phyloP scores from a whole-genome alignment of 371 early-diverging fungal genomes.

The Apophysomyces ossiformis region DNA sequence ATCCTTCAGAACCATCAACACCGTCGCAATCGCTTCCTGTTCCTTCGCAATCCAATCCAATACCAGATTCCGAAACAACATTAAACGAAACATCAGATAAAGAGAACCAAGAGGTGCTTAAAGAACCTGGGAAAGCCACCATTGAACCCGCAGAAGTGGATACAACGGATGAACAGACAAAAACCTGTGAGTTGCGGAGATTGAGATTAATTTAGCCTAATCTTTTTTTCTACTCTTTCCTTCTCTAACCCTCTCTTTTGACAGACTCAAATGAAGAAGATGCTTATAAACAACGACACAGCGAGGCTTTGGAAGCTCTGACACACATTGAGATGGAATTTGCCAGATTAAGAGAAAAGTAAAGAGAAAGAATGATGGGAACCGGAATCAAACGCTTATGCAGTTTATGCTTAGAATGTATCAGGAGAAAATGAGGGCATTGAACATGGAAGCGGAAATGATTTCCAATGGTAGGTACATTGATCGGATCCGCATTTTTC shows the following conservation, averaged over 20 bases:
- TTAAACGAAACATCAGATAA: conserved; percentile 2
- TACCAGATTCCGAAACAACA: conserved; percentile 17
- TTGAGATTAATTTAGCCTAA: not conserved
- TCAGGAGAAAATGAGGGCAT: conserved; percentile 35
- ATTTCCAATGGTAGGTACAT: conserved; percentile 29
- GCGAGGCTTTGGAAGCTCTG: conserved; percentile 38
- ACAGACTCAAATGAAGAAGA: not conserved
- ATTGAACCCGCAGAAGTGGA: not conserved
- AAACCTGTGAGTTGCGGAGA: not conserved
- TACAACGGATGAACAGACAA: not conserved
- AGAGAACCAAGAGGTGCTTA: conserved; percentile 18
- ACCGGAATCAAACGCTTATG: not conserved
- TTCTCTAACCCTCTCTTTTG: not conserved
- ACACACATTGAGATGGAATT: conserved; percentile 44
- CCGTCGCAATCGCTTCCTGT: too few relatives aligned
- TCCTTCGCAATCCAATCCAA: conserved; percentile 14
- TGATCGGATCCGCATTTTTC: not conserved
- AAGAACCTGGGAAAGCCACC: conserved; percentile 11
- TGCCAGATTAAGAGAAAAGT: conserved; percentile 43
- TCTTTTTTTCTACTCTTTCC: not conserved
- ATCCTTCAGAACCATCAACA: not conserved
- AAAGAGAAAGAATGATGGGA: not conserved
- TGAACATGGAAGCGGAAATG: conserved; percentile 39
- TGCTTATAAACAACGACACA: conserved; percentile 18
- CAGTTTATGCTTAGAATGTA: conserved; percentile 30